Evolutionary conservation across 768 basidiomycete genomes (phyloP), one percentile per base, ranked within the genome.

Genomic region (Termitomyces sp.): DNA sequence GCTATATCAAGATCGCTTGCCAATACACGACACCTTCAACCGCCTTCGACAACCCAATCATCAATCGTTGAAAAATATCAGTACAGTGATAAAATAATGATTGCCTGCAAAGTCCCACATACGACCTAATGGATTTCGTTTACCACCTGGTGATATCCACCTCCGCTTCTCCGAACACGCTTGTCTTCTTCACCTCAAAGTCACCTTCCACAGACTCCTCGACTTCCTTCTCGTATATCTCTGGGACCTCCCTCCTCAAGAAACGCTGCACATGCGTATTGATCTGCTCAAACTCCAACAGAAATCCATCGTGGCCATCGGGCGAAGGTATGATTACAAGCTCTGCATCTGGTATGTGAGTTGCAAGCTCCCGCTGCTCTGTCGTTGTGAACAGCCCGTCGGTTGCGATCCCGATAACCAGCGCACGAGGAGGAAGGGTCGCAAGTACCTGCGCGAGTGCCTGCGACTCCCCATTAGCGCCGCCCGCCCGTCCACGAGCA

Each of bases 81-180:
- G n/a, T n/a, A n/a, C n/a, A n/a, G n/a, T n/a, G n/a, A n/a, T n/a
- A n/a, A n/a, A n/a, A n/a, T n/a, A n/a, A n/a, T n/a, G n/a, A n/a
- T n/a, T n/a, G n/a, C 36, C 36, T 37, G 14, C 36, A 37, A 37
- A 37, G 36, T 37, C 36, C 36, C 36, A 37, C 14, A 16, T 3
- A 16, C 16, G 3, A 12, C 34, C 9, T 34, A 13, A 5, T 2
- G 5, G 9, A 34, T 10, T 16, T 30, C 30, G 12, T n/a, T 36
- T 52, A 97, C 95, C 94, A 97, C 62, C 84, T 73, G 7, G 91
- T 87, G 48, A 96, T 81, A 70, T 96, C 95, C 34, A 86, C 94
- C 77, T 98, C 96, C 0, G 95, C 95, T 77, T 98, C 96, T 2
- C 96, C 96, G 76, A 98, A 99, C 71, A 97, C 69, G 66, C 94